Evolutionary conservation across 2,329 filamentous ascomycete species (phyloP), one percentile per base, ranked within the genome.

Genomic region (Aspergillus sp.): DNA sequence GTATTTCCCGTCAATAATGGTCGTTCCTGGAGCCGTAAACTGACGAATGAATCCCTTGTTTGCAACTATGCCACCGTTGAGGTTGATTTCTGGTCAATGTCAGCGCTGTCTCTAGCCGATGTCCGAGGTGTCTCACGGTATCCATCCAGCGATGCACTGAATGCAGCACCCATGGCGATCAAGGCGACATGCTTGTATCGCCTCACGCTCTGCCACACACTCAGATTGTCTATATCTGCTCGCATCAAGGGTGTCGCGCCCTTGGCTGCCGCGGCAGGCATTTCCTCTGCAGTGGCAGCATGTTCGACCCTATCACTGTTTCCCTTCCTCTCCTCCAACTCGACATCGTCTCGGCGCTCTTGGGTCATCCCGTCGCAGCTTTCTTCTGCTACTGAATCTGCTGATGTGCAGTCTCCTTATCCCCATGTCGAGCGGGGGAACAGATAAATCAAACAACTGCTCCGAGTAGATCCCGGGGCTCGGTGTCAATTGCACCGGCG

Each of bases 1-100:
- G 49, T 72, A 72, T 52, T 67, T 70, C 1, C 66, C 66, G 2
- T 55, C 57, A 38, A 75, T 71, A 36, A 73, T 69, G 0, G 53
- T 64, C 2, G 64, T 71, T 0, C 61, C 67, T 0, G 61, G 52
- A 5, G 48, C 59, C 0, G 69, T 60, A 43, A 76, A 65, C 34
- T 74, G 71, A 16, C 46, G 59, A 38, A 76, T 72, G 49, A 76
- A 76, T 1, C 73, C 73, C 40, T 71, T 68, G 52, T 76, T 76
- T 1, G 73, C 69, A 4, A 73, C 67, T 23, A 76, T 70, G 20
- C 71, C 68, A 2, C 69, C 71, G 46, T 73, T 75, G 1, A 75
- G 59, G 31, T 64, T 73, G 46, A 63, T 68, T 51, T 66, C 60
- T 5, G 2, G 7, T 29, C 5, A n/a, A 20, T 40, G 4, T 25